Evolutionary conservation across 257 asterid species (phyloP).

Genomic region (Solanum chmielewskii): DNA sequence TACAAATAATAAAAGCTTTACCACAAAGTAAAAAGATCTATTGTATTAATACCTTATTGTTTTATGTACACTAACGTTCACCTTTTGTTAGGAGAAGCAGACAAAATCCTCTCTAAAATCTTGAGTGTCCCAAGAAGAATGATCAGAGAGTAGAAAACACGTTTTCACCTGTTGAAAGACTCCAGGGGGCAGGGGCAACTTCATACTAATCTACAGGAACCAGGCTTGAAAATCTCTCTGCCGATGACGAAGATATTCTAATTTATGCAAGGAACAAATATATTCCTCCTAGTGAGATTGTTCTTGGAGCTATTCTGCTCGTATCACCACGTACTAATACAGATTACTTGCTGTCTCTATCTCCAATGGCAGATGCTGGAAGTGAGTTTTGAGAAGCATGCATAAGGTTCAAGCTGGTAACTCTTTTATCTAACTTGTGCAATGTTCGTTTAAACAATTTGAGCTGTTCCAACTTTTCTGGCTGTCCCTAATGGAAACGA

Average conservation of each 20-base stretch:
- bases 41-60: not conserved
- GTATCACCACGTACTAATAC: not conserved
- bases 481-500: not conserved
- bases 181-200: constrained; percentile 14
- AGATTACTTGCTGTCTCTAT: not conserved
- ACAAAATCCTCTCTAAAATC: constrained; percentile 5
- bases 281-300: constrained; percentile 35
- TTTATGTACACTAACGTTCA: not conserved
- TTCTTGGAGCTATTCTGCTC: constrained; percentile 30
- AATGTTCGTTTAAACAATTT: not conserved
- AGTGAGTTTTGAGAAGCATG: not conserved
- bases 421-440: not conserved
- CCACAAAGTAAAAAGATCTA: not conserved
- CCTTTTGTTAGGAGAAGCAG: constrained; percentile 1
- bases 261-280: constrained; percentile 14
- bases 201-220: not conserved
- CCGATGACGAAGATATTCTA: constrained; percentile 11
- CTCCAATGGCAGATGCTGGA: not conserved
- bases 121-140: constrained; percentile 17
- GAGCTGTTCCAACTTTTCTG: not conserved
- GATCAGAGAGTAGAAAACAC: constrained; percentile 19
- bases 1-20: not conserved
- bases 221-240: not conserved
- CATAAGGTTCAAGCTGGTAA: not conserved
- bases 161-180: constrained; percentile 19